Percentiles rank a stretch among this genome's conserved stretches.
These are phyloP conservation scores for Apiospora pterosperma DNA, from an alignment of 2,329 filamentous ascomycete genomes.

Conservation along the genomic window DNA sequence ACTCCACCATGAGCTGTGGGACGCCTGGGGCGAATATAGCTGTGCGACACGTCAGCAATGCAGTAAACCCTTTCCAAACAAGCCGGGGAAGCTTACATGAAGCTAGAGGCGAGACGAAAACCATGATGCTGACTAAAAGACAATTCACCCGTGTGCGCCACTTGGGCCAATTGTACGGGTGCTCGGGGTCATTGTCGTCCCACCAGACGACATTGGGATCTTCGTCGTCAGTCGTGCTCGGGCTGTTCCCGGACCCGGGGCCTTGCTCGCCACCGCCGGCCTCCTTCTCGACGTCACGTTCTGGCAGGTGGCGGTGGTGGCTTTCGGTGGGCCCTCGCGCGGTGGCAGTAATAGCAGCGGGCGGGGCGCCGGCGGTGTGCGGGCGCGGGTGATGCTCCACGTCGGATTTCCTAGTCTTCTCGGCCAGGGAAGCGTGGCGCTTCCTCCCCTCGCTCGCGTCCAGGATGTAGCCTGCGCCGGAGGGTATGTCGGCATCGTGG, in stretches of 20 bases:
- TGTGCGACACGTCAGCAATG: background rate
- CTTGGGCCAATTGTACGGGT: slow-evolving; percentile 52
- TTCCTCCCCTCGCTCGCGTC: slow-evolving; percentile 35
- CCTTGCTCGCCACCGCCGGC: background rate
- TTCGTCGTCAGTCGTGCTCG: background rate
- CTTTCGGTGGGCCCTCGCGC: background rate
- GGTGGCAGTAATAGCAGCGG: background rate
- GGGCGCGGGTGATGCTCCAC: background rate
- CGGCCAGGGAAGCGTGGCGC: slow-evolving; percentile 30
- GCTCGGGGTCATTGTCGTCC: slow-evolving; percentile 38
- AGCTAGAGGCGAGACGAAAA: slow-evolving; percentile 9
- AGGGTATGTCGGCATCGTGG: slow-evolving; percentile 48
- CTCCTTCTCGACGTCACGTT: background rate
- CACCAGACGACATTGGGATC: slow-evolving; percentile 2
- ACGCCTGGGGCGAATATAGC: slow-evolving; percentile 11
- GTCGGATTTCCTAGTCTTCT: background rate
- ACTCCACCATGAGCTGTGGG: slow-evolving; percentile 10
- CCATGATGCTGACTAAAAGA: slow-evolving; percentile 7
- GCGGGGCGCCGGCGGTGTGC: background rate
- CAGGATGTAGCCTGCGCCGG: slow-evolving; percentile 40
- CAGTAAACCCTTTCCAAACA: too few species aligned
- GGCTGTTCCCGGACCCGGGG: background rate
- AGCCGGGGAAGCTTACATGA: slow-evolving; percentile 5
- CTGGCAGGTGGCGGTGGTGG: background rate
- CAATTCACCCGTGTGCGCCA: slow-evolving; percentile 7